Conservation (phyloP, 2,329 filamentous ascomycete species). For the Claviceps sp. region DNA sequence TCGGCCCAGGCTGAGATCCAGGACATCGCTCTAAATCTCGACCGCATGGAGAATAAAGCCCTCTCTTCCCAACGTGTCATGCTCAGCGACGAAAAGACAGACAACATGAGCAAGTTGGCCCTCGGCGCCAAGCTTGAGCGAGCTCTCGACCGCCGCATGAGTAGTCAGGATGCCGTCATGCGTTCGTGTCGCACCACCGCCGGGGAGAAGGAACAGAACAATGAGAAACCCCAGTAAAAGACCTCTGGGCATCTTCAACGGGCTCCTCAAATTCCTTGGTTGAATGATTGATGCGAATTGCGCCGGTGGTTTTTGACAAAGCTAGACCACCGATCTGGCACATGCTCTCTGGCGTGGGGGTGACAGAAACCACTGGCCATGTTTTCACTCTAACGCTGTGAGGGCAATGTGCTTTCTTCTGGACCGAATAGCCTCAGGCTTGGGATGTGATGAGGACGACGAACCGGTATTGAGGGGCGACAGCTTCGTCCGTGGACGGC, state of each 20-base stretch:
- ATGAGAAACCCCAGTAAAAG: conserved; percentile 18
- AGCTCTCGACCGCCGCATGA: conserved; percentile 76
- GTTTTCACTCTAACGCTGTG: too few relatives aligned
- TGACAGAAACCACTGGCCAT: neutral
- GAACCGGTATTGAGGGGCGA: neutral
- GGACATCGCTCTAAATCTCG: conserved; percentile 66
- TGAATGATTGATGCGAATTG: neutral
- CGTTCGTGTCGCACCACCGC: conserved; percentile 31
- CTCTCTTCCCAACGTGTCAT: conserved; percentile 62
- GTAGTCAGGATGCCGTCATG: conserved; percentile 77
- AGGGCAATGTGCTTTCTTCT: neutral
- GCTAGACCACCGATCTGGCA: neutral
- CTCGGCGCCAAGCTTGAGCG: conserved; percentile 84
- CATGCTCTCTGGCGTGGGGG: neutral
- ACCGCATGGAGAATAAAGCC: conserved; percentile 82
- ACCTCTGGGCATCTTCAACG: neutral
- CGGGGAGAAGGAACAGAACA: conserved; percentile 24
- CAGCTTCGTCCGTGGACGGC: neutral
- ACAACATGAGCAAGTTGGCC: conserved; percentile 73
- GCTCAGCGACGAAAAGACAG: conserved; percentile 65
- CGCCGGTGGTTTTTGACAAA: neutral
- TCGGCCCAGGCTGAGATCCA: conserved; percentile 43
- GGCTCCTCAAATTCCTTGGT: neutral
- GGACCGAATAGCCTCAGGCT: neutral
- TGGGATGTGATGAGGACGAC: neutral